A percentile compares a stretch with the other conserved stretches of the same genome.
These are phyloP conservation scores for Haematococcus sp. DNA, from an alignment of 139 green algal genomes.

Conservation along the genomic window DNA sequence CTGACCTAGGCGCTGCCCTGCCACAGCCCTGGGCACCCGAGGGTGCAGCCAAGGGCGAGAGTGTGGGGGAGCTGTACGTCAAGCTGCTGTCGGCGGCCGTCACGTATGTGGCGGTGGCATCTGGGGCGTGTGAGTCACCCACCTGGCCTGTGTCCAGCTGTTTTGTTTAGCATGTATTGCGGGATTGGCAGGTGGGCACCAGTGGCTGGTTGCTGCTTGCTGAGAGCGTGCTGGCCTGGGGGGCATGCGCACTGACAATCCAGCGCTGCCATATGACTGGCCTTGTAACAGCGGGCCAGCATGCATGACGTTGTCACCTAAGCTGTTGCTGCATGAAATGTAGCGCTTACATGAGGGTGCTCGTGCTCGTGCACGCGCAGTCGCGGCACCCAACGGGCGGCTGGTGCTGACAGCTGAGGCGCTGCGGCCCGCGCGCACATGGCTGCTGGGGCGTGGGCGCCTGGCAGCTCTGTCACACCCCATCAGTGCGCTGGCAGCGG, in stretches of 20 bases:
- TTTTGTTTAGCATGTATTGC: too few species aligned
- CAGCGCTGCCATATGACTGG: background rate
- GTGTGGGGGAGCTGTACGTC: slow-evolving; percentile 2
- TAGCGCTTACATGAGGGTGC: too few species aligned
- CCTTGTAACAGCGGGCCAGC: too few species aligned
- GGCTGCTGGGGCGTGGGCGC: background rate
- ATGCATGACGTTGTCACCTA: too few species aligned
- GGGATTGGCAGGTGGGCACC: too few species aligned
- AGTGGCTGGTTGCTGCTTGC: too few species aligned
- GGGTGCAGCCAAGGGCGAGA: background rate
- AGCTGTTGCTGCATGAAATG: too few species aligned
- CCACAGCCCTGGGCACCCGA: background rate
- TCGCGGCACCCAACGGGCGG: background rate
- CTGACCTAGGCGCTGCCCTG: background rate
- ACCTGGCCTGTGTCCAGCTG: too few species aligned
- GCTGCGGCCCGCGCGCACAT: background rate
- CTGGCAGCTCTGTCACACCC: background rate
- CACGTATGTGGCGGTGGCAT: background rate
- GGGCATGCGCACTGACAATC: background rate
- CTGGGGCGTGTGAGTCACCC: background rate
- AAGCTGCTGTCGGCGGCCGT: slow-evolving; percentile 1
- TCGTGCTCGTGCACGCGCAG: too few species aligned
- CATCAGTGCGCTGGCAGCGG: background rate
- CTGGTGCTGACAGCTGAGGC: background rate
- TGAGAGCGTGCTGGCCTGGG: background rate